Base-by-base conservation (phyloP, 352 stramenopile species). In the Phytopythium helicoides region DNA sequence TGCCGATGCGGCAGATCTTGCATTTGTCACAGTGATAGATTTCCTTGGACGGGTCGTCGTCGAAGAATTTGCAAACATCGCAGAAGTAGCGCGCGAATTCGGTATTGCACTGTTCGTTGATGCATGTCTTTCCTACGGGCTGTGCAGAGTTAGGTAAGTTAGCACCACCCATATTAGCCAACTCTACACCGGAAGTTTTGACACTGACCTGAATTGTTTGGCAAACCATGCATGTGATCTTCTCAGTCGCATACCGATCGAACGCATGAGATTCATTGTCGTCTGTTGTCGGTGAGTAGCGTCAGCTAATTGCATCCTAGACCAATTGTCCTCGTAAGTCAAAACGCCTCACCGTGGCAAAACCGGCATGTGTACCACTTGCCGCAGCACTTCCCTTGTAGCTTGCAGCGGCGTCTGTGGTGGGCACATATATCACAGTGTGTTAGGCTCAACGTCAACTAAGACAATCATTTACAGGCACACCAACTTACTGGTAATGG, bases 21-120 rank as follows among this genome's bases (percentile, higher is more conserved):
- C 96, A 98, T 57, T 98, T 99, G 23, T 97, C 95, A 63, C 96
- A 99, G 69, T 99, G 96, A 58, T 98, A 99, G 34, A 99, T 99
- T 38, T 94, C 77, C 57, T 97, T 97, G 40, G 68, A 80, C 8
- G 72, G 54, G 21, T 92, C 79, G 64, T 98, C 95, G 62, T 99
- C 95, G 47, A 94, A 98, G 49, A 99, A 96, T 60, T 97, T 95
- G 68, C 97, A 99, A 45, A 97, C 92, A 28, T 81, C 76, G 59
- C 97, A 99, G 51, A 86, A 96, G 68, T 99, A 99, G 12, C 83
- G 82, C 0, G 89, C 86, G 66, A 98, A 98, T 9, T 90, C 76
- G 34, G 68, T 58, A 47, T 69, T 76, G 64, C 87, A 96, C 21
- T 65, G 47, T 12, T 75, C 62, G 55, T 91, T 89, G 52, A 69